phyloP scores from a whole-genome alignment of 1,284 basidiomycete species.

The Fistulina hepatica region DNA sequence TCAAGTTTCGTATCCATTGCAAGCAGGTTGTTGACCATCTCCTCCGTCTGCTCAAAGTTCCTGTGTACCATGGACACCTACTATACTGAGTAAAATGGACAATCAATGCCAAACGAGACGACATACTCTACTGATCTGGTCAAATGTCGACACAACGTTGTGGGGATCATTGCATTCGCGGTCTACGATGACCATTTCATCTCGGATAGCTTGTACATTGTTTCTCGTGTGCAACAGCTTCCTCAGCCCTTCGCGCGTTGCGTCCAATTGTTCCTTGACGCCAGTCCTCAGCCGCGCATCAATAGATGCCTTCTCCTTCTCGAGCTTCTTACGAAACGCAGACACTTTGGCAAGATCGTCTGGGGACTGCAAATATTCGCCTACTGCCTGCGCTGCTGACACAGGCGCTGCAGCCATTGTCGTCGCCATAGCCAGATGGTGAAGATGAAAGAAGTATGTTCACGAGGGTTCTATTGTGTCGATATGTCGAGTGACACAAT shows the following conservation, averaged over 20 bases:
- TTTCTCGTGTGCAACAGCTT: constrained; percentile 77
- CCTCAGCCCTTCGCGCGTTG: constrained; percentile 81
- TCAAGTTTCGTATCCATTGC: constrained; percentile 84
- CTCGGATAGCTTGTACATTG: constrained; percentile 80
- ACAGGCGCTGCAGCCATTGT: constrained; percentile 34
- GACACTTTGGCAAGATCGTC: constrained; percentile 90
- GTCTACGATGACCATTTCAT: constrained; percentile 88
- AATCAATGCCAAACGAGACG: background rate
- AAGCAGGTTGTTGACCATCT: constrained; percentile 87
- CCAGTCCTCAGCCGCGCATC: constrained; percentile 82
- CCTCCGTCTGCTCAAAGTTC: constrained; percentile 90
- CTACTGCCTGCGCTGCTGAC: constrained; percentile 74
- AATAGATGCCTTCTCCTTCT: constrained; percentile 97
- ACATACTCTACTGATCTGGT: constrained; percentile 84
- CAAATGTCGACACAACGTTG: constrained; percentile 70
- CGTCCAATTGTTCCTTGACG: constrained; percentile 89
- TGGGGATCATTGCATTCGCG: constrained; percentile 66
- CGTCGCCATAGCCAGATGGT: too few species aligned
- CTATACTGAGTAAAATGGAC: background rate
- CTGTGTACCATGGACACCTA: constrained; percentile 93
- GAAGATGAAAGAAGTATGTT: too few species aligned
- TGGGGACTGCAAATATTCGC: constrained; percentile 83
- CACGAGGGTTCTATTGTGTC: too few species aligned
- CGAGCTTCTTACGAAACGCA: constrained; percentile 86
- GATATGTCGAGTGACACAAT: background rate